These are phyloP conservation scores for Phytophthora hibernalis DNA, from an alignment of 352 stramenopile genomes.

Conservation along the genomic window DNA sequence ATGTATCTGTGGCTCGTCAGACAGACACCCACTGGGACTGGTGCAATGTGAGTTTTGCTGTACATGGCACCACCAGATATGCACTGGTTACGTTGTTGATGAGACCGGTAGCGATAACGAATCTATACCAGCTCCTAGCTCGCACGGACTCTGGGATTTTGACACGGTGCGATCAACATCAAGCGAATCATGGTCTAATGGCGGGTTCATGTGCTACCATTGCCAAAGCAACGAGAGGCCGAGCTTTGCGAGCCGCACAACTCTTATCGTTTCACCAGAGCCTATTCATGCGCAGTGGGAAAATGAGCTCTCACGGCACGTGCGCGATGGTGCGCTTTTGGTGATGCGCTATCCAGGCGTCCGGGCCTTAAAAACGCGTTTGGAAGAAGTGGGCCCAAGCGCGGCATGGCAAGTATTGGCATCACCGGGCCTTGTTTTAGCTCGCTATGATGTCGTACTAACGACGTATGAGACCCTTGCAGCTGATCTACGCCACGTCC, in stretches of 20 bases:
- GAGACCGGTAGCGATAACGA: not conserved
- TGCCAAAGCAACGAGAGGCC: slow-evolving; percentile 57
- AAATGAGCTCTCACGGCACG: slow-evolving; percentile 86
- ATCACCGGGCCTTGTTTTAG: slow-evolving; percentile 53
- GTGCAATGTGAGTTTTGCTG: slow-evolving; percentile 61
- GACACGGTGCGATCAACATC: not conserved
- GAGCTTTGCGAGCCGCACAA: slow-evolving; percentile 69
- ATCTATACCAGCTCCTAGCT: slow-evolving; percentile 1
- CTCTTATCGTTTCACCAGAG: slow-evolving; percentile 93
- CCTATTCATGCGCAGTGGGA: slow-evolving; percentile 93
- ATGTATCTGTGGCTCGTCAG: slow-evolving; percentile 65
- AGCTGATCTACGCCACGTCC: slow-evolving; percentile 83
- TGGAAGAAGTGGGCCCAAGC: slow-evolving; percentile 41
- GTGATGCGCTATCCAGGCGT: slow-evolving; percentile 70
- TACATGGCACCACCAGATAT: slow-evolving; percentile 73
- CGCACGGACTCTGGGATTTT: slow-evolving; percentile 31
- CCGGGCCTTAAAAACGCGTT: slow-evolving; percentile 43
- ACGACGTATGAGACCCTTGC: slow-evolving; percentile 91
- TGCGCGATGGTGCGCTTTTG: slow-evolving; percentile 53
- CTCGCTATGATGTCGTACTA: slow-evolving; percentile 91
- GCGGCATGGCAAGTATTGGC: slow-evolving; percentile 66
- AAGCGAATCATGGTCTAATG: slow-evolving; percentile 11
- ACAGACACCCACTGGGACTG: slow-evolving; percentile 48
- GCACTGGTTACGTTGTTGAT: slow-evolving; percentile 46
- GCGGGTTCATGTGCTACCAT: slow-evolving; percentile 68